Evolutionary conservation across 1,284 basidiomycete genomes (phyloP).

Genomic region (Rhodotorula glutinis): DNA sequence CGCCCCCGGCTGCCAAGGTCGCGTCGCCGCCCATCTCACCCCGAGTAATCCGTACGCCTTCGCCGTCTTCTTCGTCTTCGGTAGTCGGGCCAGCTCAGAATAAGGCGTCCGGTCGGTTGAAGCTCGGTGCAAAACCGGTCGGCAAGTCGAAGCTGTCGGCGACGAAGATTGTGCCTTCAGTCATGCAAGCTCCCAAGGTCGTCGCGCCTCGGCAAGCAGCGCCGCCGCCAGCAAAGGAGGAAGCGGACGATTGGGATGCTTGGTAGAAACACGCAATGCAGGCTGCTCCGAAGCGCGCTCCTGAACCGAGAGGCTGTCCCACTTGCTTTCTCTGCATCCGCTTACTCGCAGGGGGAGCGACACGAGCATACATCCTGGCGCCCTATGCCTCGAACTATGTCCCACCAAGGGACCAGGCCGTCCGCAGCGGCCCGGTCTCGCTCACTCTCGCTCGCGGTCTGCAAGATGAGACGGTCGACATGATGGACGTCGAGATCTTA

Average conservation of each 20-base stretch:
- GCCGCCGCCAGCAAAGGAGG: no score
- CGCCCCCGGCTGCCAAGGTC: not conserved
- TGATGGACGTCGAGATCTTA: slow-evolving; percentile 22
- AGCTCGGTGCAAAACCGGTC: not conserved
- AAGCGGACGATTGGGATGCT: slow-evolving; percentile 4
- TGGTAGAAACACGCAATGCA: not conserved
- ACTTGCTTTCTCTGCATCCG: no score
- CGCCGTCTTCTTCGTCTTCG: not conserved
- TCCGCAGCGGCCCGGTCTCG: slow-evolving; percentile 10
- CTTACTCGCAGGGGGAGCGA: no score
- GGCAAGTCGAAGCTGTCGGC: not conserved
- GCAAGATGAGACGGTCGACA: not conserved
- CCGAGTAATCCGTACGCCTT: not conserved
- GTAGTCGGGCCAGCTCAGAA: no score
- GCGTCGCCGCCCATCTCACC: not conserved
- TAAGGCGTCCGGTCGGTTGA: no score
- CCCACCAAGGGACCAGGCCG: slow-evolving; percentile 7
- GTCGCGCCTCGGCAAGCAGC: not conserved
- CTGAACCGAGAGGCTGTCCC: no score
- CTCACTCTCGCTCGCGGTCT: slow-evolving; percentile 12
- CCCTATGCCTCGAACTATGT: slow-evolving; percentile 26
- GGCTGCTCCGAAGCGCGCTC: no score
- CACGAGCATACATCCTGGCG: slow-evolving; percentile 16
- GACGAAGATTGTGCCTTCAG: not conserved
- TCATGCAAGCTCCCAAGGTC: not conserved